A percentile compares a stretch with the other conserved stretches of the same genome.
Evolutionary conservation across 805 yeast genomes (phyloP).

Genomic region (Suhomyces faveliae): DNA sequence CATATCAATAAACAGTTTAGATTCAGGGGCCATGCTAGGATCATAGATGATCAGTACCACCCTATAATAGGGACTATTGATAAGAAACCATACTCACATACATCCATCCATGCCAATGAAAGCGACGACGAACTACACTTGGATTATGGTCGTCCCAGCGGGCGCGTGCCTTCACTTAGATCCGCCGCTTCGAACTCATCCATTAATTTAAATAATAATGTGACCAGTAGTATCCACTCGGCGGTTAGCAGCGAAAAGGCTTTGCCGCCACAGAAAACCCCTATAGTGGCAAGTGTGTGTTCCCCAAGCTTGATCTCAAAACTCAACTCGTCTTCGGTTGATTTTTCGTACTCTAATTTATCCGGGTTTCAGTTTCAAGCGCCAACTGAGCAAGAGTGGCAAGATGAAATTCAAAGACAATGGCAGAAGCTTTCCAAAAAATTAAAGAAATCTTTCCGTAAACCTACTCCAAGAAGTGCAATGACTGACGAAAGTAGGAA

Average conservation of each 20-base stretch:
- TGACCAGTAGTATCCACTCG: neutral
- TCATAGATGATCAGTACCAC: constrained; percentile 30
- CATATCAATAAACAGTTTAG: constrained; percentile 66
- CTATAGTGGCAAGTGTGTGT: constrained; percentile 26
- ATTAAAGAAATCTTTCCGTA: constrained; percentile 64
- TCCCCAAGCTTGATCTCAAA: constrained; percentile 25
- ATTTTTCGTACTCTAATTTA: constrained; percentile 29
- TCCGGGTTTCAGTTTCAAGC: constrained; percentile 30
- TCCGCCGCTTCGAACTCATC: constrained; percentile 11
- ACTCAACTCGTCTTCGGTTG: constrained; percentile 18
- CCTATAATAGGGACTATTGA: constrained; percentile 28
- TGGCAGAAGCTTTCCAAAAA: constrained; percentile 62
- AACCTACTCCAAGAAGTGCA: constrained; percentile 68
- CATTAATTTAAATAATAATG: neutral
- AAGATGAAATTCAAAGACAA: constrained; percentile 55
- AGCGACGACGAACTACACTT: neutral
- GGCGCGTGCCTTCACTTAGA: neutral
- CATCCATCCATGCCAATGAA: neutral
- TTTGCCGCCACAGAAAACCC: constrained; percentile 12
- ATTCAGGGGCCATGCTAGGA: constrained; percentile 62
- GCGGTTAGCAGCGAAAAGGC: neutral
- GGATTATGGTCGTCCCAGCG: neutral
- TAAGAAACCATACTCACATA: constrained; percentile 26
- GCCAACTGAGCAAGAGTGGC: constrained; percentile 66
- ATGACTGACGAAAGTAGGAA: constrained; percentile 55